These are phyloP conservation scores for Colletotrichum sojae DNA, from an alignment of 2,329 filamentous ascomycete genomes.

Conservation along the genomic window DNA sequence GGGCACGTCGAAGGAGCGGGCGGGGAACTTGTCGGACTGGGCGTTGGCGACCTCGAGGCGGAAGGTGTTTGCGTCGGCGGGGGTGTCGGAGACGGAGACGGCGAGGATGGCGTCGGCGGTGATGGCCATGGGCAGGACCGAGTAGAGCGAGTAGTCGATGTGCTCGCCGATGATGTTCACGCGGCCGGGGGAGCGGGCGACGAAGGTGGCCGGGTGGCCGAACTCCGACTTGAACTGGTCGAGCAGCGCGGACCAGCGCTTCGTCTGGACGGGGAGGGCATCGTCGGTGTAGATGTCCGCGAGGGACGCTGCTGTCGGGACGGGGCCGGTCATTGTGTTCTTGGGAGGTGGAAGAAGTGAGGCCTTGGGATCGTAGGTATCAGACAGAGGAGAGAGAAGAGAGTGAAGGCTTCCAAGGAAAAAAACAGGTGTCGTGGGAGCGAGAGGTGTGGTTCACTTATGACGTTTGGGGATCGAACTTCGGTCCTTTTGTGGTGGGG, in stretches of 20 bases:
- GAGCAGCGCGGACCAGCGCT: conserved; percentile 83
- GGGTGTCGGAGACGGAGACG: conserved; percentile 70
- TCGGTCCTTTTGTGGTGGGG: conserved; percentile 24
- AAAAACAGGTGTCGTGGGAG: background rate
- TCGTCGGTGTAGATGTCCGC: conserved; percentile 87
- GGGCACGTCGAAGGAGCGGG: conserved; percentile 81
- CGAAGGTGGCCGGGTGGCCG: conserved; percentile 80
- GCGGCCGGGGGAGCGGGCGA: conserved; percentile 90
- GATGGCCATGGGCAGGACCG: conserved; percentile 95
- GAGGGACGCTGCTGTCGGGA: conserved; percentile 82
- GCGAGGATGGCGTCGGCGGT: conserved; percentile 92
- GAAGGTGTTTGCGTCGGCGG: conserved; percentile 68
- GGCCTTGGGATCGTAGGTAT: background rate
- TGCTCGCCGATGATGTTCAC: conserved; percentile 99
- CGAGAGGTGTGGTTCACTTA: conserved; percentile 7
- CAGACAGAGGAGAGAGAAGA: background rate
- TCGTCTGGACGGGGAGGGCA: conserved; percentile 75
- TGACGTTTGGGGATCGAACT: conserved; percentile 27
- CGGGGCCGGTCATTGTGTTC: conserved; percentile 66
- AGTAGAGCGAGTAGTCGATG: conserved; percentile 98
- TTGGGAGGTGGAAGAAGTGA: conserved; percentile 40
- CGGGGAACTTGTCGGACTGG: conserved; percentile 80
- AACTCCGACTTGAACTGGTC: conserved; percentile 79
- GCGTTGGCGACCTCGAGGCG: conserved; percentile 86
- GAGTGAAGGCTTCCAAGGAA: background rate